phyloP scores from a whole-genome alignment of 345 rosid species.

The Eucalyptus erythrocorys region DNA sequence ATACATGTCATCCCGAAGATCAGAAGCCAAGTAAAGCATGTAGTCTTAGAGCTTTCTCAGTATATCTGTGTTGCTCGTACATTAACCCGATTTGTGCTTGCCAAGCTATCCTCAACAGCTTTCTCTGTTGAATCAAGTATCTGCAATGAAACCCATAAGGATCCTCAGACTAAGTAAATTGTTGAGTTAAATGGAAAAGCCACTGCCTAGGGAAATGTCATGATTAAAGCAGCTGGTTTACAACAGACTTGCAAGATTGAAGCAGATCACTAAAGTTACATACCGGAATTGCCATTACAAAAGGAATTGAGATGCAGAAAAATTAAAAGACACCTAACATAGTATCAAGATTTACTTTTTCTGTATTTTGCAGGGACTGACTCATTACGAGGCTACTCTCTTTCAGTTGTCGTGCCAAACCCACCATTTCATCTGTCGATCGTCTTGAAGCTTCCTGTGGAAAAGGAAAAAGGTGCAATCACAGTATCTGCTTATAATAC shows the following conservation, averaged over 20 bases:
- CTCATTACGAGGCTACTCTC: conserved; percentile 81
- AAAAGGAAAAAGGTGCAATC: background rate
- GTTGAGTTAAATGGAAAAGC: background rate
- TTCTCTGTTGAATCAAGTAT: conserved; percentile 78
- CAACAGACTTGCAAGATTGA: background rate
- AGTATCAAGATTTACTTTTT: conserved; percentile 29
- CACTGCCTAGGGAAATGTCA: background rate
- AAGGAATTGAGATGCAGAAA: background rate
- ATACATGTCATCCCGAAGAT: conserved; percentile 60
- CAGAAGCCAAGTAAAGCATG: conserved; percentile 79
- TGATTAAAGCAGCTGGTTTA: background rate
- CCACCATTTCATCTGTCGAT: conserved; percentile 91
- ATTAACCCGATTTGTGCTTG: conserved; percentile 69
- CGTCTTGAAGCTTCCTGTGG: conserved; percentile 72
- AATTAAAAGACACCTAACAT: background rate
- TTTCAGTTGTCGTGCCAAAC: conserved; percentile 73
- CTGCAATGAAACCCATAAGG: conserved; percentile 18
- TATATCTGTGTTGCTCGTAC: conserved; percentile 48
- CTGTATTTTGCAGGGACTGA: conserved; percentile 70
- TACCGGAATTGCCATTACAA: background rate
- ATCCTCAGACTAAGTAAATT: background rate
- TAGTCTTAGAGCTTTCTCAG: conserved; percentile 63
- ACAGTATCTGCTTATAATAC: background rate
- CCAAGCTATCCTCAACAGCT: conserved; percentile 87
- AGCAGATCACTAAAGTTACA: background rate